Conservation (phyloP, 495 filamentous ascomycete genomes). For the Amphirosellinia nigrospora region DNA sequence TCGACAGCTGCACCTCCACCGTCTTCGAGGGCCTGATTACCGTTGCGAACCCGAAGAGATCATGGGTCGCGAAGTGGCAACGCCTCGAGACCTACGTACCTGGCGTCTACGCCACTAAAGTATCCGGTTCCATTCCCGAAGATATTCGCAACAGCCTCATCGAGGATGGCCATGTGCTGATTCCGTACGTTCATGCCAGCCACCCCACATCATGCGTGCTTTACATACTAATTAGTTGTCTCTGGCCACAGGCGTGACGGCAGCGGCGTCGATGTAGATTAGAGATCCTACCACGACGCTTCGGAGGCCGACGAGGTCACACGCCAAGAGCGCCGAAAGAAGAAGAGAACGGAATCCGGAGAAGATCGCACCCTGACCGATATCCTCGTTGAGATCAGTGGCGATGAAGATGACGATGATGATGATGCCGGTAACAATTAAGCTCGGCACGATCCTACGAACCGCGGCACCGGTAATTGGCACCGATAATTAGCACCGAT, state of each 20-base stretch:
- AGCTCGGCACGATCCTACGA: background rate
- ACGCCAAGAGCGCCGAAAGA: constrained; percentile 25
- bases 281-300: constrained; percentile 7
- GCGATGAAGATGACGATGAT: background rate
- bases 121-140: constrained; percentile 70
- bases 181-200: constrained; percentile 59
- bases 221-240: constrained; percentile 11
- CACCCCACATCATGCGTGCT: background rate
- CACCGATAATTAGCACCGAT: background rate
- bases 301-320: background rate
- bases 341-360: background rate
- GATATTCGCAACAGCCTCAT: constrained; percentile 70
- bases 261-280: constrained; percentile 56
- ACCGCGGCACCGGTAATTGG: background rate
- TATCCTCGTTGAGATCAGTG: background rate
- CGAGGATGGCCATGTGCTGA: constrained; percentile 69
- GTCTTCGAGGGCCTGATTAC: constrained; percentile 91
- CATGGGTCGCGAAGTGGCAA: constrained; percentile 96
- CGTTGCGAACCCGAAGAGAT: constrained; percentile 73
- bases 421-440: background rate
- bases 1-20: constrained; percentile 91
- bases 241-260: constrained; percentile 55
- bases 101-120: constrained; percentile 93
- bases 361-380: background rate
- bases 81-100: constrained; percentile 83